Conservation (phyloP, 441 rosid species). For the Viola pubescens region DNA sequence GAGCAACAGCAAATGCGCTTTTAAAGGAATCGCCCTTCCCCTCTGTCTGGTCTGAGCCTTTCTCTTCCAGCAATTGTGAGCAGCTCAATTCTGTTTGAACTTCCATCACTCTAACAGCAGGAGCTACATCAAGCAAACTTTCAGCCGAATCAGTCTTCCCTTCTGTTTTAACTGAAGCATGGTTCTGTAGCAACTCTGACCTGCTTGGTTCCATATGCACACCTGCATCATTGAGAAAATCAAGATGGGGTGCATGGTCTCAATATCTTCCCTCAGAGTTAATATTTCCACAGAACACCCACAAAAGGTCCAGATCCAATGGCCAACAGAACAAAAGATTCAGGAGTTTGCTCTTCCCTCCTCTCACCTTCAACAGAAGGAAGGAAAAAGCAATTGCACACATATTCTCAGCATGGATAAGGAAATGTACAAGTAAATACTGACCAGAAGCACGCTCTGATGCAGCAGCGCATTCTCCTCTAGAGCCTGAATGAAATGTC, state of each 20-base stretch:
- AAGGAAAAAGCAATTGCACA: background rate
- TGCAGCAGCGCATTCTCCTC: slow-evolving; percentile 19
- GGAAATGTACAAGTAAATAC: slow-evolving; percentile 14
- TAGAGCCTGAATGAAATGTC: slow-evolving; percentile 14
- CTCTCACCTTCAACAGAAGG: background rate
- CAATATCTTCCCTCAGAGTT: background rate
- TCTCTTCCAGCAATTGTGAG: slow-evolving; percentile 24
- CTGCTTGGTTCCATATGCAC: too few relatives aligned
- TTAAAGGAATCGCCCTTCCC: slow-evolving; percentile 24
- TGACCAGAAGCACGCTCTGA: slow-evolving; percentile 14
- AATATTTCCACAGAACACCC: background rate
- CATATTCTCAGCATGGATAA: background rate
- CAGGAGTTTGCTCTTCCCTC: background rate
- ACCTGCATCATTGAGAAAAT: slow-evolving; percentile 29
- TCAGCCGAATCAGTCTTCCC: too few relatives aligned
- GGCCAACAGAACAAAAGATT: background rate
- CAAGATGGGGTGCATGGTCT: background rate
- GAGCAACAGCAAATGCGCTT: slow-evolving; percentile 13
- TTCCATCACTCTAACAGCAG: background rate
- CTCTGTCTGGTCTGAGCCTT: slow-evolving; percentile 23
- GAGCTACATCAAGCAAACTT: too few relatives aligned
- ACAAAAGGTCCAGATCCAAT: background rate
- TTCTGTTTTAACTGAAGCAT: too few relatives aligned
- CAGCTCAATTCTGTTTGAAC: slow-evolving; percentile 19
- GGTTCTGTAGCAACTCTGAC: too few relatives aligned